A percentile compares a stretch with the other conserved stretches of the same genome.
Conservation (phyloP, 441 rosid species). For the Populus hybrid region DNA sequence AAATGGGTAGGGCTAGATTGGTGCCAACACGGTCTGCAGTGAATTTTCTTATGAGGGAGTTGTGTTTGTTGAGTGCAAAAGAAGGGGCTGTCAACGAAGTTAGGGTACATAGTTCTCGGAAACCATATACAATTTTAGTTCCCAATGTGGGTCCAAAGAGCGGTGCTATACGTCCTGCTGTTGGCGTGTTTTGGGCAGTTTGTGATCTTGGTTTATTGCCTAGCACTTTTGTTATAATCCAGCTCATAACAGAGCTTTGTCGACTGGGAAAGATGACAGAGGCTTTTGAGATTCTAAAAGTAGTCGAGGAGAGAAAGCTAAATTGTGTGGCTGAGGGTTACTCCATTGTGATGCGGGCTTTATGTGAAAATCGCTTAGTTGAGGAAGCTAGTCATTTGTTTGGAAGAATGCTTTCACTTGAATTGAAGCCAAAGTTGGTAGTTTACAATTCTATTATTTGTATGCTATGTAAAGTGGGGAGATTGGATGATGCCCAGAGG, state of each 20-base stretch:
- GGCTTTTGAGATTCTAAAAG: not conserved
- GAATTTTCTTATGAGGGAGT: not conserved
- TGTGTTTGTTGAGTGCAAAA: not conserved
- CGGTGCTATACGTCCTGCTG: not conserved
- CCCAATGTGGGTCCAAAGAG: not conserved
- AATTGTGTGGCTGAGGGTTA: not conserved
- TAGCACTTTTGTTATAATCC: not conserved
- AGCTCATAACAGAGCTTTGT: not conserved
- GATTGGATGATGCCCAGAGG: conserved; percentile 25
- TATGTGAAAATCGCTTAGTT: not conserved
- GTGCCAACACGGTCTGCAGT: conserved; percentile 16
- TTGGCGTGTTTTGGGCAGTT: not conserved
- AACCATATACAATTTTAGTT: not conserved
- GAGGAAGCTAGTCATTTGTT: not conserved
- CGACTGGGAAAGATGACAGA: not conserved
- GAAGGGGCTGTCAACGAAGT: not conserved
- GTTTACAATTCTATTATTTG: conserved; percentile 30
- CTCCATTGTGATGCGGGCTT: not conserved
- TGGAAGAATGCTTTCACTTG: conserved; percentile 22
- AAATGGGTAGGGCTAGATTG: conserved; percentile 25
- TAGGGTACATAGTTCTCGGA: not conserved
- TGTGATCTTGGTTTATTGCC: not conserved
- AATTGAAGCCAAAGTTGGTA: conserved; percentile 25
- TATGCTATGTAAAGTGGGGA: conserved; percentile 27
- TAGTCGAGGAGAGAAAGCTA: not conserved